These are phyloP conservation scores for Pharus latifolius DNA, from an alignment of 176 grass and related monocot species.

Conservation along the genomic window DNA sequence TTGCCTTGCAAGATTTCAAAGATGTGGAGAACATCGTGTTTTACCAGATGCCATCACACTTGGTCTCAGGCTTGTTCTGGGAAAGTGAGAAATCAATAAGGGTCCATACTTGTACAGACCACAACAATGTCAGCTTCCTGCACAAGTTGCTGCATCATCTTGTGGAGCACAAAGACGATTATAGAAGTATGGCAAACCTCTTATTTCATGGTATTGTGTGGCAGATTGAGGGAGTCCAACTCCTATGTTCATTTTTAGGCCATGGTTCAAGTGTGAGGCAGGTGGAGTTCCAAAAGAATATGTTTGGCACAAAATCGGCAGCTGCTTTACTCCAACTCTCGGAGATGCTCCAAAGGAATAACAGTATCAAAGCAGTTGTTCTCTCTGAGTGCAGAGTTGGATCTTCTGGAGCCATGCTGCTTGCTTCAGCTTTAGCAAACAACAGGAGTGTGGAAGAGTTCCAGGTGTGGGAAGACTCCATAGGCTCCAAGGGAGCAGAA, in stretches of 20 bases:
- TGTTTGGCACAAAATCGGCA: constrained; percentile 37
- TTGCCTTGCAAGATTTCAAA: constrained; percentile 28
- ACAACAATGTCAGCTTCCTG: constrained; percentile 29
- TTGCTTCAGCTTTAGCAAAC: constrained; percentile 64
- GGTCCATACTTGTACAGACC: constrained; percentile 38
- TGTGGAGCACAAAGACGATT: constrained; percentile 19
- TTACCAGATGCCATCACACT: constrained; percentile 28
- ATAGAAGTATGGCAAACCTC: constrained; percentile 44
- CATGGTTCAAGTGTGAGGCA: constrained; percentile 45
- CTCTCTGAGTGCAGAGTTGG: constrained; percentile 66
- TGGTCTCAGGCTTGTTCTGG: constrained; percentile 27
- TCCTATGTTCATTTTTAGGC: constrained; percentile 39
- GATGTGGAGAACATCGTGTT: constrained; percentile 20
- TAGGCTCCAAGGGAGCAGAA: constrained; percentile 70
- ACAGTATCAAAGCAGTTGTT: constrained; percentile 43
- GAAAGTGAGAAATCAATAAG: constrained; percentile 61
- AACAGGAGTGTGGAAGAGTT: constrained; percentile 73
- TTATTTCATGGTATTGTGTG: constrained; percentile 76
- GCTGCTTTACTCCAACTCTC: constrained; percentile 30
- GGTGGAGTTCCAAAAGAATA: constrained; percentile 73
- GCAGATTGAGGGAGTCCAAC: constrained; percentile 33
- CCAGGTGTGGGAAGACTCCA: constrained; percentile 81
- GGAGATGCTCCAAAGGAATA: constrained; percentile 52
- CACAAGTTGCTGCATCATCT: constrained; percentile 44
- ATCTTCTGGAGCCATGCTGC: constrained; percentile 38